Percentiles rank a stretch among this genome's conserved stretches.
Evolutionary conservation across 1,284 basidiomycete species (phyloP).

Genomic region (Puccinia polysora): DNA sequence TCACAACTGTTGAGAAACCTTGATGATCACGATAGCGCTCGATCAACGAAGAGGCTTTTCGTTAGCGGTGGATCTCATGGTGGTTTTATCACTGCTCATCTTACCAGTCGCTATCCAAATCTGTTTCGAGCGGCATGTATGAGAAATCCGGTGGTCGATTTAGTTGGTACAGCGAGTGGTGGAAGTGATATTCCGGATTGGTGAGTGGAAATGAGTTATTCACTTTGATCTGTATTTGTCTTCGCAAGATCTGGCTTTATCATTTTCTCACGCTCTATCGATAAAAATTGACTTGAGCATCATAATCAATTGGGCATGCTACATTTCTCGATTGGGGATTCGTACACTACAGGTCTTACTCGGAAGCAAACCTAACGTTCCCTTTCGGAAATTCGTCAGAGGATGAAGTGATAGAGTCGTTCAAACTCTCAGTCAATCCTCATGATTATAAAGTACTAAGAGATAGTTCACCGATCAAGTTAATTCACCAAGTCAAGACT

Average conservation of each 20-base stretch:
- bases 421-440: slow-evolving; percentile 54
- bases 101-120: slow-evolving; percentile 63
- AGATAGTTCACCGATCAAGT: slow-evolving; percentile 60
- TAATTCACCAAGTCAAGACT: slow-evolving; percentile 59
- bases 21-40: slow-evolving; percentile 48
- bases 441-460: slow-evolving; percentile 58
- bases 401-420: slow-evolving; percentile 50
- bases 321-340: background rate
- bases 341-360: slow-evolving; percentile 54
- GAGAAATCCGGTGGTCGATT: slow-evolving; percentile 67
- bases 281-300: background rate
- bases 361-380: slow-evolving; percentile 61
- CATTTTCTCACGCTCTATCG: no score
- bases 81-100: slow-evolving; percentile 63
- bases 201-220: slow-evolving; percentile 51
- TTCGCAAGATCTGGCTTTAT: background rate
- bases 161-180: slow-evolving; percentile 57
- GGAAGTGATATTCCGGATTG: slow-evolving; percentile 69
- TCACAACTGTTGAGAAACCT: background rate
- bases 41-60: slow-evolving; percentile 59
- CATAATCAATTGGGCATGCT: background rate
- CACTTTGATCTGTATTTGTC: background rate
- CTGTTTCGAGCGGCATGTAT: slow-evolving; percentile 63
- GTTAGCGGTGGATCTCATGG: slow-evolving; percentile 68
- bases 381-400: slow-evolving; percentile 41